These are phyloP conservation scores for Musa troglodytarum DNA, from an alignment of 176 grass and related monocot species.

Conservation along the genomic window DNA sequence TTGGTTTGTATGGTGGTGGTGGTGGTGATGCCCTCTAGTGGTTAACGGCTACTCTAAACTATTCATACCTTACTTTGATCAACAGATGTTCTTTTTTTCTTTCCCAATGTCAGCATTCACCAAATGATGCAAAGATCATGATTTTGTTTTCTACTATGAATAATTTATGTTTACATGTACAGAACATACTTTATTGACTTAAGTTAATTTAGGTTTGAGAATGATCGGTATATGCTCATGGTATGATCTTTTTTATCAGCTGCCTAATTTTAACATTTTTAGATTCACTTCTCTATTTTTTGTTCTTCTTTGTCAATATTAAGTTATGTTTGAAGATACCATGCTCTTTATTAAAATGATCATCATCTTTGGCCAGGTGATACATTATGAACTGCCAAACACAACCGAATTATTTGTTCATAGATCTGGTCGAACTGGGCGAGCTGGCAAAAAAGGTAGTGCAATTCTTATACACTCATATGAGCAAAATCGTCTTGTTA, in stretches of 20 bases:
- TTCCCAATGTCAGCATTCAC: too few relatives aligned
- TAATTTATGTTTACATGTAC: too few relatives aligned
- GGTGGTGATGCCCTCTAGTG: too few relatives aligned
- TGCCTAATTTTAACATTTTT: not conserved
- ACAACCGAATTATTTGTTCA: constrained; percentile 88
- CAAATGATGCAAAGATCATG: too few relatives aligned
- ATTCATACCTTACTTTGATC: too few relatives aligned
- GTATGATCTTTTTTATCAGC: not conserved
- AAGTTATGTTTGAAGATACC: not conserved
- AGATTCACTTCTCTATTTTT: not conserved
- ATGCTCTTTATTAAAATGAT: not conserved
- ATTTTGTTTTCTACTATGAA: too few relatives aligned
- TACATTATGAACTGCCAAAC: constrained; percentile 87
- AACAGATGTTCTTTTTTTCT: too few relatives aligned
- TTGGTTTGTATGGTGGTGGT: too few relatives aligned
- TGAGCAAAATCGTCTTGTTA: constrained; percentile 62
- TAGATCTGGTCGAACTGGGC: constrained; percentile 84
- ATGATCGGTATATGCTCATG: not conserved
- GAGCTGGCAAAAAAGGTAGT: constrained; percentile 93
- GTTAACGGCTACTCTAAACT: too few relatives aligned
- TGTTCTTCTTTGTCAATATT: not conserved
- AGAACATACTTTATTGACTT: too few relatives aligned
- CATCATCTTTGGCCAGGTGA: constrained; percentile 32
- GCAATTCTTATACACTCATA: constrained; percentile 71
- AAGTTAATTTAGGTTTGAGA: too few relatives aligned